Percentiles rank a stretch among this genome's conserved stretches.
These are phyloP conservation scores for Solanum aculeatissimum DNA, from an alignment of 305 asterid genomes.

Conservation along the genomic window DNA sequence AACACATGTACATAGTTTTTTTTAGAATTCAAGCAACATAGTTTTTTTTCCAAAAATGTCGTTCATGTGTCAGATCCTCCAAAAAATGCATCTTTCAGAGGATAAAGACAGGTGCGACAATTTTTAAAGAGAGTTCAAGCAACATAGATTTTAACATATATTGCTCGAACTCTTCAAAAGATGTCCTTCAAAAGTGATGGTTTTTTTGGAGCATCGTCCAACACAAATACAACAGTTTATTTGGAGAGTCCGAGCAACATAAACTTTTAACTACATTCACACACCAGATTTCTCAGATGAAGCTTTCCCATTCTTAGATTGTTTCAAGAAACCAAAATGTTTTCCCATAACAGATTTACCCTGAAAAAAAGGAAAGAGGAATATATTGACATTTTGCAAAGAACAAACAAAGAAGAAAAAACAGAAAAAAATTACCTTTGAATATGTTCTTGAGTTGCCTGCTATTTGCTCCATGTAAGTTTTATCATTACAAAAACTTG, in stretches of 20 bases:
- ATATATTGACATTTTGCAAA: not conserved
- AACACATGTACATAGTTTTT: not conserved
- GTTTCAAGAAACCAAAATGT: conserved; percentile 47
- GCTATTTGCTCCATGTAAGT: conserved; percentile 20
- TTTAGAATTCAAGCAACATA: not conserved
- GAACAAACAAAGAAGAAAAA: not conserved
- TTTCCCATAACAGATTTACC: conserved; percentile 47
- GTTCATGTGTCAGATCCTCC: not conserved
- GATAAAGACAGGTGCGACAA: not conserved
- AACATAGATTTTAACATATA: not conserved
- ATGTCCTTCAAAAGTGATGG: not conserved
- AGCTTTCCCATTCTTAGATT: conserved; percentile 31
- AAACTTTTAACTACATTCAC: not conserved
- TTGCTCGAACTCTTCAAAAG: not conserved
- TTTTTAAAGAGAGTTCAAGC: not conserved
- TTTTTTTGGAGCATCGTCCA: not conserved
- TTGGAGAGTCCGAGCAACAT: not conserved
- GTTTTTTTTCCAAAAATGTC: not conserved
- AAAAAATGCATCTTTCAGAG: not conserved
- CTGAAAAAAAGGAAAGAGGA: conserved; percentile 10
- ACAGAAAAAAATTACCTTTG: conserved; percentile 13
- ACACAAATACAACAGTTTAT: not conserved
- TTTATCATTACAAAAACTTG: conserved; percentile 13
- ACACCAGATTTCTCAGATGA: conserved; percentile 34
- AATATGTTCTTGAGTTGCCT: conserved; percentile 24